These are phyloP conservation scores for Sclerotinia glacialis DNA, from an alignment of 2,329 filamentous ascomycete genomes.

Conservation along the genomic window DNA sequence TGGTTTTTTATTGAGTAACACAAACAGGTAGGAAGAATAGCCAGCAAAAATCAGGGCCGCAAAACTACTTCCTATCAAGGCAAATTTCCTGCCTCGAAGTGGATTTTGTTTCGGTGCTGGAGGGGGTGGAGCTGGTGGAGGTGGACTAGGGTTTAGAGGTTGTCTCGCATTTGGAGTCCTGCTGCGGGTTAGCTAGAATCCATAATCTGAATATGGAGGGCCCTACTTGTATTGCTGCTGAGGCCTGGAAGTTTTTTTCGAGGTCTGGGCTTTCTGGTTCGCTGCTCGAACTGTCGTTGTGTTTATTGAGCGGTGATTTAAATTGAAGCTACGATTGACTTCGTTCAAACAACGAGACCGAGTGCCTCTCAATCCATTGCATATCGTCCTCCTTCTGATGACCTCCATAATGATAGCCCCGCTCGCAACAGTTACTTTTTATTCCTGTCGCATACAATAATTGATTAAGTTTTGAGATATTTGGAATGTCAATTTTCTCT, in stretches of 20 bases:
- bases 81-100: conserved; percentile 31
- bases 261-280: background rate
- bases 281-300: conserved; percentile 12
- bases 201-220: background rate
- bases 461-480: background rate
- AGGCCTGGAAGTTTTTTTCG: background rate
- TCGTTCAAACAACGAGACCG: background rate
- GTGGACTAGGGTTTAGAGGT: conserved; percentile 10
- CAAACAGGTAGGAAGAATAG: conserved; percentile 40
- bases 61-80: conserved; percentile 30
- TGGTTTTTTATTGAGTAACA: conserved; percentile 33
- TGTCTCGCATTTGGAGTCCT: conserved; percentile 30
- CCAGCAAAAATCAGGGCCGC: conserved; percentile 23
- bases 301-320: background rate
- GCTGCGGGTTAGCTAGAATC: background rate
- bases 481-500: background rate
- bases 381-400: conserved; percentile 6
- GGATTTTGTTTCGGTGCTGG: conserved; percentile 27
- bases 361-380: background rate
- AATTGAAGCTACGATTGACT: background rate
- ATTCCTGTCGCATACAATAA: background rate
- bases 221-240: conserved; percentile 18
- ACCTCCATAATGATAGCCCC: conserved; percentile 10
- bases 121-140: conserved; percentile 1
- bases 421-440: background rate